Base-by-base conservation (phyloP, 208 protist species). In the Acanthamoeba triangularis region DNA sequence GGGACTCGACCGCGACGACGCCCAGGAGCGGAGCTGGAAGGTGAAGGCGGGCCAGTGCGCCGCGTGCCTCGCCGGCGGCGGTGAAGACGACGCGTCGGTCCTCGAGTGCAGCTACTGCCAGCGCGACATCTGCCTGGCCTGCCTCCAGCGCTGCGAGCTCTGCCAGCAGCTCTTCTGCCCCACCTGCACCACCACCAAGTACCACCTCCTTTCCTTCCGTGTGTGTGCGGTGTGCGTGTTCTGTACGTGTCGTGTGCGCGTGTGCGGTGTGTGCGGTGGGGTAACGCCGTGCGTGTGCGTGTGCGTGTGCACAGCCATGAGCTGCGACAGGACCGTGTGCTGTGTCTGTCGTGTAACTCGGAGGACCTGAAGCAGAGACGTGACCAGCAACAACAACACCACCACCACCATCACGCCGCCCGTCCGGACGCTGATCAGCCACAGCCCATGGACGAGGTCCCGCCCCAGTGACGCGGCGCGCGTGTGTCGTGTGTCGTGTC, bases 81-180 rank as follows among this genome's bases (percentile, higher is more conserved):
- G 69, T 28, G 30, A 35, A 8, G 69, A 78, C 33, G 69, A 78
- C 33, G 30, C 0, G 33, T 23, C 69, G 13, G 69, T 78, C 23
- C 69, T 78, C 33, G 69, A 78, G 30, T 78, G 69, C 69, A n/a
- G 23, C 33, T 78, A 78, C 69, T 78, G 69, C 33, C 69, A 78
- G 69, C 69, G 69, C 35, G 69, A 78, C 35, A 25, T 44, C 69
- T 78, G 69, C 69, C 33, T 78, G n/a, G 13, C n/a, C 23, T 78
- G 69, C 69, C 35, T 78, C 14, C 69, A 44, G 69, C 69, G 69
- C 69, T 78, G 69, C 69, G 69, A 78, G 69, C 69, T 47, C n/a
- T 78, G 69, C 69, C 14, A 25, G 11, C 69, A 78, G 69, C 69
- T 78, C 69, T 78, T 78, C n/a, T 78, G 69, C 11, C 16, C 69